phyloP scores from a whole-genome alignment of 495 filamentous ascomycete species.

The Clavariopsis aquatica region DNA sequence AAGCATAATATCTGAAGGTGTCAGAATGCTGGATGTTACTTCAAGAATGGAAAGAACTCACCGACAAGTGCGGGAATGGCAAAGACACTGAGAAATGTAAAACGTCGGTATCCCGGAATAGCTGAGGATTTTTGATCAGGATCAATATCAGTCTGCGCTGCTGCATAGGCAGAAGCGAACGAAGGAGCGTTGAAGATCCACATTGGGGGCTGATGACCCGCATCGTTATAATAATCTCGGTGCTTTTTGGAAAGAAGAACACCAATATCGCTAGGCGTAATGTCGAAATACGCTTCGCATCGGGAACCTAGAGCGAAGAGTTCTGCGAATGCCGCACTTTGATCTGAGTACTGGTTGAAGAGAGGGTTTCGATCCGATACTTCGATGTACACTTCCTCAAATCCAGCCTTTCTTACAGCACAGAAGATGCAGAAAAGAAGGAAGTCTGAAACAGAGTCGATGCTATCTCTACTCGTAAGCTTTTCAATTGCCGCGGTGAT shows the following conservation, averaged over 20 bases:
- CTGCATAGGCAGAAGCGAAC: conserved; percentile 56
- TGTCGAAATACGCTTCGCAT: conserved; percentile 62
- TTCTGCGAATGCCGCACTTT: conserved; percentile 63
- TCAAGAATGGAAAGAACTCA: conserved; percentile 7
- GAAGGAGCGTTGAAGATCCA: conserved; percentile 55
- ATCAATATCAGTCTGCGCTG: conserved; percentile 59
- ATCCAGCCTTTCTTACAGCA: conserved; percentile 55
- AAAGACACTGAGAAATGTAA: conserved; percentile 63
- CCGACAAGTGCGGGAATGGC: conserved; percentile 59
- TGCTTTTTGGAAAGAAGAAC: conserved; percentile 58
- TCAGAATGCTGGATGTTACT: conserved; percentile 7
- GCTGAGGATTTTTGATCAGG: conserved; percentile 50
- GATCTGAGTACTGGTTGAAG: conserved; percentile 58
- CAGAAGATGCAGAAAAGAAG: conserved; percentile 58
- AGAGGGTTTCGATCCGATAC: conserved; percentile 61
- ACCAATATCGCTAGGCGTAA: conserved; percentile 56
- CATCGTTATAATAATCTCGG: conserved; percentile 50
- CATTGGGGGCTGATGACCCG: conserved; percentile 52
- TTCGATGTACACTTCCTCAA: conserved; percentile 63
- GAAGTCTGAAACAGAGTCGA: conserved; percentile 55
- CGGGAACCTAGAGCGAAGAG: conserved; percentile 62
- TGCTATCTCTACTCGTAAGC: conserved; percentile 44
- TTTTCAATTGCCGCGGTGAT: conserved; percentile 47
- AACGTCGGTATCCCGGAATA: conserved; percentile 54
- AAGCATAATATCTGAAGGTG: conserved; percentile 53